Evolutionary conservation across 2,329 filamentous ascomycete genomes (phyloP), one percentile per base, ranked within the genome.

Genomic region (Achaetomium macrosporum): DNA sequence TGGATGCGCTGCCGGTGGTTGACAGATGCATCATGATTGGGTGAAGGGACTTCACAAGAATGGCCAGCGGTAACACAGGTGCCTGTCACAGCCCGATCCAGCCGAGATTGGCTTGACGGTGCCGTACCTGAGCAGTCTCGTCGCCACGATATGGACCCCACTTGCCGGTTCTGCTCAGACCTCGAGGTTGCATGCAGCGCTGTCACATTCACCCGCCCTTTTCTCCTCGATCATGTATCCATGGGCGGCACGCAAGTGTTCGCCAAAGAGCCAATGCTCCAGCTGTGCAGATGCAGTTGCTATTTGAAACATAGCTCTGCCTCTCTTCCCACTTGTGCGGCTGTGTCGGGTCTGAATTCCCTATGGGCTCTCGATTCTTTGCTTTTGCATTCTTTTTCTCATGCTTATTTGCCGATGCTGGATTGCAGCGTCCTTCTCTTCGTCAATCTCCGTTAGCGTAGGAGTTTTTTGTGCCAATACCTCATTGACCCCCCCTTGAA

Each of bases 31-130:
- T 25, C 4, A 25, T 25, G 25, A 25, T 25, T 25, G 25, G 25
- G 25, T 25, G 25, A 25, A 25, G 25, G 25, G 25, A 25, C 25
- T 7, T 4, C 25, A 7, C 25, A 4, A 25, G 25, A 7, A 25
- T 25, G 25, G 31, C 35, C 53, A 52, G 54, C 57, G 52, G 58
- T 52, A 54, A 47, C 47, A 46, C 41, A 40, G 36, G 29, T 41
- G 12, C 48, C 47, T 46, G 50, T 59, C 56, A 60, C 58, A 57
- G 41, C 49, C 54, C 50, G 48, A 54, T 55, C 37, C 50, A 51
- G 52, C 42, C 51, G 50, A 51, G 51, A 33, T 25, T 7, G n/a
- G 35, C 51, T 36, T 30, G 20, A 35, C 47, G 33, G 50, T 35
- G 50, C 46, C 54, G 40, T 45, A 43, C 46, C 50, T 56, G 55